Conservation (phyloP, 2,329 filamentous ascomycete species). For the Scedosporium aurantiacum region DNA sequence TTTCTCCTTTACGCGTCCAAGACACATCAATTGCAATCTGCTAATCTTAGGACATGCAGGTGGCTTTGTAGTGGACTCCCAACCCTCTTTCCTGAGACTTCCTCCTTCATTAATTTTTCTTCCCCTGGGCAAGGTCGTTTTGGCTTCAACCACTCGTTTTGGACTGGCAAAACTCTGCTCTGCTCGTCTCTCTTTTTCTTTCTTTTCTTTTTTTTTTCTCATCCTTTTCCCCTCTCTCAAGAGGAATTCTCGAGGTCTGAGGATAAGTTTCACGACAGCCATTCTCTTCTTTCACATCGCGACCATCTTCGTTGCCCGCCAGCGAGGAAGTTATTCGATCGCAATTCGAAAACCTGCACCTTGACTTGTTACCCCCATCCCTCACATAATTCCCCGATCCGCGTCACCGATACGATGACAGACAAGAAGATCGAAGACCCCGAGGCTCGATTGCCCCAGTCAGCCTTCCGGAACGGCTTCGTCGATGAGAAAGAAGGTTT, state of each 20-base stretch:
- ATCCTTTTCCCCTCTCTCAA: too few relatives aligned
- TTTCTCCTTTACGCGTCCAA: not conserved
- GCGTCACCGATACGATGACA: slow-evolving; percentile 43
- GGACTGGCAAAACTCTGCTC: not conserved
- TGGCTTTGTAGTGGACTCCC: too few relatives aligned
- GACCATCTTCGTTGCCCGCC: not conserved
- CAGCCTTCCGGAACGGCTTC: not conserved
- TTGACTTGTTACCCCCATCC: too few relatives aligned
- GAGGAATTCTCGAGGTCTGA: too few relatives aligned
- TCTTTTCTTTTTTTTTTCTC: not conserved
- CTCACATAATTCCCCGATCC: too few relatives aligned
- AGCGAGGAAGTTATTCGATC: not conserved
- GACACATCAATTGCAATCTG: not conserved
- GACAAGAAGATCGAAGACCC: slow-evolving; percentile 87
- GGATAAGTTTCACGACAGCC: not conserved
- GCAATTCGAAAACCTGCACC: not conserved
- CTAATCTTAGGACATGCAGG: too few relatives aligned
- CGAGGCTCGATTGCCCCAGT: slow-evolving; percentile 52
- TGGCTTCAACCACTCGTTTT: not conserved
- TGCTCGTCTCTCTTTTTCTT: not conserved
- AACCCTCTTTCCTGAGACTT: too few relatives aligned
- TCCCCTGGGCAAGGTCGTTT: too few relatives aligned
- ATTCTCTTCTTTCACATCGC: slow-evolving; percentile 1
- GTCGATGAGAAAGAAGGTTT: slow-evolving; percentile 43
- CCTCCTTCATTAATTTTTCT: too few relatives aligned